phyloP scores from a whole-genome alignment of 2,329 filamentous ascomycete genomes.

The Beauveria pseudobassiana region DNA sequence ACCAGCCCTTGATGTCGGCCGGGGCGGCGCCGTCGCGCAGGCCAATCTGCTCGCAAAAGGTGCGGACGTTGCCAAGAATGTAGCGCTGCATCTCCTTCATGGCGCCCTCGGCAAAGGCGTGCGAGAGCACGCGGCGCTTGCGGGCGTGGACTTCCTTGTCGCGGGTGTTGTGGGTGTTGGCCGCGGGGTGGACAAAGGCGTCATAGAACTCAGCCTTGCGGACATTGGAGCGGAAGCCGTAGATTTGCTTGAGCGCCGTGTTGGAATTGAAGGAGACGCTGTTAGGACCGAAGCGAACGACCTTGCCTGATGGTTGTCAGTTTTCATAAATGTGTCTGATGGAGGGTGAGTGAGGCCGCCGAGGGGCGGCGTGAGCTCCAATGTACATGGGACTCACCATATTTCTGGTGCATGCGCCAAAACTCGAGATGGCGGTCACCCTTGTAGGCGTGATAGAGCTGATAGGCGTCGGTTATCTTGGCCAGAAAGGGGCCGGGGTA shows the following conservation, averaged over 20 bases:
- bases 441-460: conserved; percentile 66
- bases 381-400: conserved; percentile 41
- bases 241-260: conserved; percentile 58
- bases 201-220: conserved; percentile 67
- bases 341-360: background rate
- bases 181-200: conserved; percentile 61
- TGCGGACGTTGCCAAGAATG: conserved; percentile 57
- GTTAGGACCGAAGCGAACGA: conserved; percentile 74
- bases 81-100: conserved; percentile 62
- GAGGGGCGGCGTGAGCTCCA: background rate
- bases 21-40: conserved; percentile 31
- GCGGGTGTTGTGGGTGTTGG: conserved; percentile 66
- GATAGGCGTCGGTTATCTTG: conserved; percentile 56
- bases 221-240: conserved; percentile 56
- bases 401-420: conserved; percentile 61
- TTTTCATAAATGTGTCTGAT: background rate
- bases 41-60: conserved; percentile 55
- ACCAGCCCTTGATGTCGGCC: conserved; percentile 48
- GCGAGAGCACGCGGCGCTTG: conserved; percentile 63
- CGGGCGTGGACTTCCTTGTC: conserved; percentile 62
- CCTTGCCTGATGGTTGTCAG: conserved; percentile 34
- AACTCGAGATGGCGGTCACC: conserved; percentile 70
- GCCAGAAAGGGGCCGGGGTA: conserved; percentile 59
- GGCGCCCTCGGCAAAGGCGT: conserved; percentile 61
- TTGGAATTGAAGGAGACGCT: conserved; percentile 69